These are phyloP conservation scores for Metarhizium humberi DNA, from an alignment of 2,329 filamentous ascomycete genomes.

Conservation along the genomic window DNA sequence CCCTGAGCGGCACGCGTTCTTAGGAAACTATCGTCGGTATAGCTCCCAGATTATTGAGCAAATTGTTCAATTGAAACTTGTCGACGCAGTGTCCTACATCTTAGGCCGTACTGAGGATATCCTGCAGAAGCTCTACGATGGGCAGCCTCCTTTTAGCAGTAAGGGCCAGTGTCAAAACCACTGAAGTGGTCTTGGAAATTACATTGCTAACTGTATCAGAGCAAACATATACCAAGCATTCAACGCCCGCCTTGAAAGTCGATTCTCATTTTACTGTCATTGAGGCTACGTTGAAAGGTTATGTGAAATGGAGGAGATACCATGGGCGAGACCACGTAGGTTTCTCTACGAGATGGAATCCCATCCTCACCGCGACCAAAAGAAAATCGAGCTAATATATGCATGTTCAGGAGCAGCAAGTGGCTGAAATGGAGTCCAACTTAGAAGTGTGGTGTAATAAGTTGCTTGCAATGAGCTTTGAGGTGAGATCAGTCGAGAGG, in stretches of 20 bases:
- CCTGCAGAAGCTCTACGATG: slow-evolving; percentile 66
- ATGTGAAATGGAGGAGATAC: slow-evolving; percentile 61
- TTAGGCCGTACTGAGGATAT: slow-evolving; percentile 68
- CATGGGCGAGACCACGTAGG: slow-evolving; percentile 22
- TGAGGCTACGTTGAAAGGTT: slow-evolving; percentile 81
- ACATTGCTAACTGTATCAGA: slow-evolving; percentile 23
- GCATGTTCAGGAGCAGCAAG: slow-evolving; percentile 34
- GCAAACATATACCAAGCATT: slow-evolving; percentile 57
- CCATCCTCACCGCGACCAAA: neutral
- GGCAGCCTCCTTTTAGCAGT: slow-evolving; percentile 58
- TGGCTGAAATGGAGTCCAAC: slow-evolving; percentile 48
- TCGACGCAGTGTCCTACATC: slow-evolving; percentile 81
- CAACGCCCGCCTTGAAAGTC: slow-evolving; percentile 64
- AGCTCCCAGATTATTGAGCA: slow-evolving; percentile 79
- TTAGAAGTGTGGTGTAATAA: slow-evolving; percentile 66
- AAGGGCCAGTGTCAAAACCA: slow-evolving; percentile 15
- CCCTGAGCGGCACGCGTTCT: slow-evolving; percentile 87
- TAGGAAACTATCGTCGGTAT: slow-evolving; percentile 91
- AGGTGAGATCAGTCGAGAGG: slow-evolving; percentile 28
- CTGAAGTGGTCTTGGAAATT: neutral
- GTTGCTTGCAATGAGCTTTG: slow-evolving; percentile 61
- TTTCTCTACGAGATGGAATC: neutral
- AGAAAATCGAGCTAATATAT: neutral
- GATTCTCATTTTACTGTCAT: slow-evolving; percentile 88
- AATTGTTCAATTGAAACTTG: slow-evolving; percentile 71